Evolutionary conservation across 352 stramenopile species (phyloP).

Genomic region (Phytophthora pisi): DNA sequence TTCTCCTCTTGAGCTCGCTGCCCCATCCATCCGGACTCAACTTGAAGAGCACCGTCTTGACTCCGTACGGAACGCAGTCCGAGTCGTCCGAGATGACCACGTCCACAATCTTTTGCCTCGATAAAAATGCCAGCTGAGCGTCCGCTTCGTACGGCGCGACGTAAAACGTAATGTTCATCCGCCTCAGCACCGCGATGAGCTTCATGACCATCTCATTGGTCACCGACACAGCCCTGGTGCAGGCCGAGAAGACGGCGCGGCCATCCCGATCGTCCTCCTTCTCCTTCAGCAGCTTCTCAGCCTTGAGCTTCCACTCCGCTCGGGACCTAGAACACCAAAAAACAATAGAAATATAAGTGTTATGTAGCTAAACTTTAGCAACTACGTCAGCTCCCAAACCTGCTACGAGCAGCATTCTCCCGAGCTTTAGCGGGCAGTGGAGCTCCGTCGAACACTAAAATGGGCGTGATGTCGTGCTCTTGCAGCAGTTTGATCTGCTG

Average conservation of each 20-base stretch:
- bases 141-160: constrained; percentile 98
- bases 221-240: constrained; percentile 62
- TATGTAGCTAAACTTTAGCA: constrained; percentile 9
- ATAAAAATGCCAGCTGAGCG: constrained; percentile 96
- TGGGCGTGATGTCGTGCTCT: constrained; percentile 80
- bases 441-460: constrained; percentile 95
- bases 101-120: constrained; percentile 87
- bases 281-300: constrained; percentile 33
- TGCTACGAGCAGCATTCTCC: constrained; percentile 55
- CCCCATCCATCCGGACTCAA: constrained; percentile 87
- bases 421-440: constrained; percentile 87
- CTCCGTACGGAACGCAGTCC: constrained; percentile 96
- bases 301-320: constrained; percentile 50
- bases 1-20: constrained; percentile 85
- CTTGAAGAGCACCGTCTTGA: constrained; percentile 93
- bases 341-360: not conserved
- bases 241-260: constrained; percentile 34
- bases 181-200: constrained; percentile 63
- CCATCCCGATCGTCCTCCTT: constrained; percentile 29
- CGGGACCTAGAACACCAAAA: constrained; percentile 34
- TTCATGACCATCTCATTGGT: constrained; percentile 80
- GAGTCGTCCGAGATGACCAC: constrained; percentile 97
- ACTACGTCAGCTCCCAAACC: constrained; percentile 26
- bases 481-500: constrained; percentile 89
- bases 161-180: constrained; percentile 89